A percentile compares a stretch with the other conserved stretches of the same genome.
phyloP scores from a whole-genome alignment of 108 stramenopile species.

The Nitzschia putrida region DNA sequence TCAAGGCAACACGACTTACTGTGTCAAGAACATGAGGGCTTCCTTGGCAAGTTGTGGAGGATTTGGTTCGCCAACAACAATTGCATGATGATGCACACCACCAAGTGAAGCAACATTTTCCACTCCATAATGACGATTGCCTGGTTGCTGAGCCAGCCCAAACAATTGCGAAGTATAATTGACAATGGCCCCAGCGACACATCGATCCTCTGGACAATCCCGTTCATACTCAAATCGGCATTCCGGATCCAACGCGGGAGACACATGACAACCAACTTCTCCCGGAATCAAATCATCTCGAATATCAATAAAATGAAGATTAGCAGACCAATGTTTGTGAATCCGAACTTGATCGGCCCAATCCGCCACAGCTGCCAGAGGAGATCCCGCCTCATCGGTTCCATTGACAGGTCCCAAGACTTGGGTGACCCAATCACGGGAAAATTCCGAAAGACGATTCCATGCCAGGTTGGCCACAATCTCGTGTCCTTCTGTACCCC shows the following conservation, averaged over 20 bases:
- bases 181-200: conserved; percentile 58
- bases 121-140: too few species aligned
- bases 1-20: conserved; percentile 37
- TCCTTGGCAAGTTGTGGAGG: conserved; percentile 4
- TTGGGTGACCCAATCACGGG: conserved; percentile 23
- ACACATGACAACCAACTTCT: conserved; percentile 41
- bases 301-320: conserved; percentile 65
- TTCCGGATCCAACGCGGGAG: neutral
- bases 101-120: too few species aligned
- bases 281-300: conserved; percentile 42
- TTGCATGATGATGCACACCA: neutral
- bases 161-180: conserved; percentile 52
- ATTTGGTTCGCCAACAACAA: neutral
- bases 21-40: conserved; percentile 59
- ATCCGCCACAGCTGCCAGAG: conserved; percentile 55
- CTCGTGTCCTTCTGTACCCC: conserved; percentile 61
- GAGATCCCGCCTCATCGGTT: conserved; percentile 26
- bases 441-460: conserved; percentile 28
- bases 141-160: neutral
- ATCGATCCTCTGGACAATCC: conserved; percentile 53
- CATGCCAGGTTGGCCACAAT: conserved; percentile 65
- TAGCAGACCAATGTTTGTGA: conserved; percentile 40
- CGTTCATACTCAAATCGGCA: conserved; percentile 51
- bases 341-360: conserved; percentile 68
- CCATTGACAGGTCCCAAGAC: conserved; percentile 22